phyloP scores from a whole-genome alignment of 257 asterid species.

The Penstemon eatonii region DNA sequence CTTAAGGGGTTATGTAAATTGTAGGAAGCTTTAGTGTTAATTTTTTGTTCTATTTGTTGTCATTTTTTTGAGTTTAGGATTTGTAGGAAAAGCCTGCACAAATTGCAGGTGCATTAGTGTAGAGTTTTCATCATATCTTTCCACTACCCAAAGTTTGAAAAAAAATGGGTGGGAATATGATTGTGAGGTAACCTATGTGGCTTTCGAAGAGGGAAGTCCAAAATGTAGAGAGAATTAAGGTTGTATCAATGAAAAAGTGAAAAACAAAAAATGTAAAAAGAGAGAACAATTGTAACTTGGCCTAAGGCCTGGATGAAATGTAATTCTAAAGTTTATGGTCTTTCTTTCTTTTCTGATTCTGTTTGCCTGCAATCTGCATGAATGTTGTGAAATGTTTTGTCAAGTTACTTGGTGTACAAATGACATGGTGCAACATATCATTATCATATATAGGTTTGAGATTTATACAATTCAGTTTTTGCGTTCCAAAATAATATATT shows the following conservation, averaged over 20 bases:
- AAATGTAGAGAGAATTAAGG: constrained; percentile 39
- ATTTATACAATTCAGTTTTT: no score
- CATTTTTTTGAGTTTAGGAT: constrained; percentile 36
- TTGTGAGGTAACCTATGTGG: constrained; percentile 42
- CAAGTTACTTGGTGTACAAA: no score
- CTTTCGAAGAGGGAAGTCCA: constrained; percentile 79
- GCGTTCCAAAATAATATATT: no score
- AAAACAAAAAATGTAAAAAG: constrained; percentile 15
- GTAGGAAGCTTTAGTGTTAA: constrained; percentile 50
- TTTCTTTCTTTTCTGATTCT: background rate
- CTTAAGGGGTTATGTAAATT: constrained; percentile 52
- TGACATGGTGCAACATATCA: no score
- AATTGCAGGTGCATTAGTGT: constrained; percentile 50
- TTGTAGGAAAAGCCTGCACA: constrained; percentile 45
- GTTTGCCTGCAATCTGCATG: no score
- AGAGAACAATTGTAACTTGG: constrained; percentile 17
- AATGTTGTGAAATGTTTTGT: no score
- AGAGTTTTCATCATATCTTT: constrained; percentile 33
- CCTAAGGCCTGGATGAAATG: constrained; percentile 40
- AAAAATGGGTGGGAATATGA: constrained; percentile 45
- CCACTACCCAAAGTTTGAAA: constrained; percentile 43
- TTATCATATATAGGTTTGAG: no score
- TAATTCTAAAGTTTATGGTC: background rate
- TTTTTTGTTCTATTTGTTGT: constrained; percentile 30
- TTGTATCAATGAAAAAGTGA: constrained; percentile 26